Conservation (phyloP, 495 filamentous ascomycete species). For the Xylaria sp. region DNA sequence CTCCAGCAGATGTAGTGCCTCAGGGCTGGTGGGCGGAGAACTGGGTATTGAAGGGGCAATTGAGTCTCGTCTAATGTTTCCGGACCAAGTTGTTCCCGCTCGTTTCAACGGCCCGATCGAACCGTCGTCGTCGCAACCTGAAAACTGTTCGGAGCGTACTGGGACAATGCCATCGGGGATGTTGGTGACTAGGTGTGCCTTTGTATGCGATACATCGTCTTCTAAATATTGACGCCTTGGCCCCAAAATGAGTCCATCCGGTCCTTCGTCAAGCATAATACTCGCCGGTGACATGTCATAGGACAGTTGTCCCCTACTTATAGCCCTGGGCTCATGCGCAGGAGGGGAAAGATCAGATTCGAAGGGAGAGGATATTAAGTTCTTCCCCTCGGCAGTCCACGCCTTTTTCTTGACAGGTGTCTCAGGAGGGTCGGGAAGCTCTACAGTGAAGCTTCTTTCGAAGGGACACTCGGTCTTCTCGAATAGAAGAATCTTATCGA, state of each 20-base stretch:
- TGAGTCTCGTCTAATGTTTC: background rate
- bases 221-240: background rate
- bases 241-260: background rate
- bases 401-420: conserved; percentile 71
- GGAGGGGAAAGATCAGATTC: conserved; percentile 25
- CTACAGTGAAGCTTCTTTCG: conserved; percentile 73
- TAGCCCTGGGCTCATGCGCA: conserved; percentile 25
- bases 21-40: background rate
- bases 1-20: background rate
- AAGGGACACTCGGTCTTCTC: conserved; percentile 91
- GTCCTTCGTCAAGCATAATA: conserved; percentile 1
- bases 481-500: conserved; percentile 76
- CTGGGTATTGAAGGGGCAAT: background rate
- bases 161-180: background rate
- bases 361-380: conserved; percentile 41
- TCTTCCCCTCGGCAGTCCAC: conserved; percentile 68
- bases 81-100: background rate
- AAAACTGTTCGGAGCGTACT: background rate
- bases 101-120: background rate
- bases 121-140: background rate
- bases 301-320: conserved; percentile 26
- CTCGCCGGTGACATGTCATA: background rate
- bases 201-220: background rate
- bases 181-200: background rate
- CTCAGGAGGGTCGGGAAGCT: conserved; percentile 72